Evolutionary conservation across 2,329 filamentous ascomycete genomes (phyloP).

Genomic region (Botrytis paeoniae): DNA sequence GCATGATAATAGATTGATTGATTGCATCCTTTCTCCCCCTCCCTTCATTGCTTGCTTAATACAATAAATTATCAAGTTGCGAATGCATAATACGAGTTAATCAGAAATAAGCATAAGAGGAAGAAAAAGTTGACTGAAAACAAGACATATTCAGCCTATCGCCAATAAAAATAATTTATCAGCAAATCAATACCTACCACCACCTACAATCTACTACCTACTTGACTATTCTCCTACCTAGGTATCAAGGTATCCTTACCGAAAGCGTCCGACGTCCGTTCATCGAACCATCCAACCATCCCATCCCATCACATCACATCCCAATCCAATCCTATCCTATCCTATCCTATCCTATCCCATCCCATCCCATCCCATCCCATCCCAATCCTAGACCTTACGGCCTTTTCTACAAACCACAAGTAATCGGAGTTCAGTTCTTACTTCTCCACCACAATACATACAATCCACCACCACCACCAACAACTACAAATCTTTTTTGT

Average conservation of each 20-base stretch:
- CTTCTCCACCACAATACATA: slow-evolving; percentile 10
- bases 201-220: not conserved
- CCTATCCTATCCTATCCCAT: not conserved
- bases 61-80: not conserved
- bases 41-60: not conserved
- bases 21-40: not conserved
- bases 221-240: too few relatives aligned
- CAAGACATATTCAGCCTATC: not conserved
- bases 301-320: not conserved
- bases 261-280: not conserved
- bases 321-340: not conserved
- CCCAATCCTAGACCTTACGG: not conserved
- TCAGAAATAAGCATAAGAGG: not conserved
- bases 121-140: not conserved
- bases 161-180: not conserved
- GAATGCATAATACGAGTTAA: not conserved
- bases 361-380: not conserved
- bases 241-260: not conserved
- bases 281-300: not conserved
- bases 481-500: not conserved
- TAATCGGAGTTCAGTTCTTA: not conserved
- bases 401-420: slow-evolving; percentile 3
- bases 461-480: not conserved
- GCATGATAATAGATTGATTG: not conserved
- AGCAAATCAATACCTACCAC: not conserved